Base-by-base conservation (phyloP, 108 stramenopile genomes). In the Heterococcus sp. region DNA sequence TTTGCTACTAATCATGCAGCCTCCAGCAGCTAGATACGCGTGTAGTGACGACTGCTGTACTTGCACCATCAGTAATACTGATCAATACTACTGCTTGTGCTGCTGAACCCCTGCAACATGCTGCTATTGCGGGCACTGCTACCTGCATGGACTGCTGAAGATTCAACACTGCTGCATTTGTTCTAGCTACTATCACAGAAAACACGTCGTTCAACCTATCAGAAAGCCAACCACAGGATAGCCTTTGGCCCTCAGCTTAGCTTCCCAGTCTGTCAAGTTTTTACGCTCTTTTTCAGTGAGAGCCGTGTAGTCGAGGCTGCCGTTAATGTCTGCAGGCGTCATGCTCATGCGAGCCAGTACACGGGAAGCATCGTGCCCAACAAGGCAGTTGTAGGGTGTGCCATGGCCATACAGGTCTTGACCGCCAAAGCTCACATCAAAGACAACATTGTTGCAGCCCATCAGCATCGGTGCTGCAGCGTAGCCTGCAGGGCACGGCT, bases 321-420 rank as follows among this genome's bases (percentile, higher is more conserved):
- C 79, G 35, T 73, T 72, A 35, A 80, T 36, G 64, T 80, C 79
- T 36, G 71, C 71, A 33, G 21, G 30, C 37, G 72, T 36, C 79
- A 80, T 80, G 4, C 72, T 66, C 69, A 84, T 75, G 65, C 70
- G 92, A n/a, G 97, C 97, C 75, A 98, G 76, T 8, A 96, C 95
- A 21, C 46, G 21, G 14, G 46, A 58, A 14, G 46, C 46, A 21
- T 58, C 46, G 46, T 58, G 8, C 14, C 46, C 46, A 8, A 58
- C 46, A 8, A 58, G 46, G 21, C 46, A 58, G 8, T 8, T 21
- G 21, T 58, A 58, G 14, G 46, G 46, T 8, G 14, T 14, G 14
- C 46, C 46, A 21, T 14, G 14, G 21, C 21, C 46, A 58, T 58
- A 58, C 46, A 58, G 8, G 21, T 58, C 46, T 8, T 14, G 46